Evolutionary conservation across 2,329 filamentous ascomycete genomes (phyloP).

Genomic region (Colletotrichum sp.): DNA sequence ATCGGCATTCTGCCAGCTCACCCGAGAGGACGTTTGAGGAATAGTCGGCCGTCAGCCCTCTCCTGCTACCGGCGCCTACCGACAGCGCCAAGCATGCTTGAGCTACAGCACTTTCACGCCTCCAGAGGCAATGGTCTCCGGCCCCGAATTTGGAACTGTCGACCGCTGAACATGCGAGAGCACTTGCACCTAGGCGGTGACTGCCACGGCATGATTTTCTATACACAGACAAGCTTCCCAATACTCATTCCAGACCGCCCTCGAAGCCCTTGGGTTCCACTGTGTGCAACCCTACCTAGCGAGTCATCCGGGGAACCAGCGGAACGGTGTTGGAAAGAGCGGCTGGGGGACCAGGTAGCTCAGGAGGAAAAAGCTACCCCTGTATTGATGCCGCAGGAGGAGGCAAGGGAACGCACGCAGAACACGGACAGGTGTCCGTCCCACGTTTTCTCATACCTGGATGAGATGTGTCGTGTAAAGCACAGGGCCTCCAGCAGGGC

Average conservation of each 20-base stretch:
- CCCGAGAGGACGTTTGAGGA: neutral
- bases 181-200: neutral
- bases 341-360: neutral
- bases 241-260: neutral
- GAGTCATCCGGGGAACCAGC: neutral
- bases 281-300: neutral
- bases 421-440: neutral
- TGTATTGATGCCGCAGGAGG: neutral
- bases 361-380: neutral
- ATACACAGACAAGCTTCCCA: neutral
- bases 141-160: neutral
- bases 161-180: neutral
- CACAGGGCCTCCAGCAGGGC: neutral
- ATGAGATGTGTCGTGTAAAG: neutral
- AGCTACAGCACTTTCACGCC: neutral
- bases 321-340: neutral
- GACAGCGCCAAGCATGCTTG: neutral
- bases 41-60: neutral
- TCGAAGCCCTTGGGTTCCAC: neutral
- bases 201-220: neutral
- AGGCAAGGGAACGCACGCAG: neutral
- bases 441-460: conserved; percentile 11
- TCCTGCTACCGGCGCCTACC: neutral
- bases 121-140: neutral
- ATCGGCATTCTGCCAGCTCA: neutral